Evolutionary conservation across 495 filamentous ascomycete species (phyloP).

Genomic region (Neurospora hispaniola): DNA sequence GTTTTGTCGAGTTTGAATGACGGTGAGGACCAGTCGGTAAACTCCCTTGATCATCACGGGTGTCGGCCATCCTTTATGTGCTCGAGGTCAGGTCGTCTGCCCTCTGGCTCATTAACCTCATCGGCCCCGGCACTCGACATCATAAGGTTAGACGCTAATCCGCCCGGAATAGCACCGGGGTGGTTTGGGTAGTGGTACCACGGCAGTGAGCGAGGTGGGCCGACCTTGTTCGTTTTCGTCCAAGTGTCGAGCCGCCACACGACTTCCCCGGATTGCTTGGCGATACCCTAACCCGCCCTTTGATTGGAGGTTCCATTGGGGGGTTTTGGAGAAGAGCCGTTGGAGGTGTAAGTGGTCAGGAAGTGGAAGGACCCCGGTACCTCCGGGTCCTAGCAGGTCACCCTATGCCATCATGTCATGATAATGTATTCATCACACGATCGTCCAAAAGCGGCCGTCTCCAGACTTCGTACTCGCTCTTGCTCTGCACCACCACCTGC

Average conservation of each 20-base stretch:
- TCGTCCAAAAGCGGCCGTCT: conserved; percentile 11
- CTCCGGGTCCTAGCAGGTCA: not conserved
- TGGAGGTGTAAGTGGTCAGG: not conserved
- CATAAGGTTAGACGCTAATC: not conserved
- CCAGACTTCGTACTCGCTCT: not conserved
- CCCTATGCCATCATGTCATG: conserved; percentile 19
- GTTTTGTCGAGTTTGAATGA: not conserved
- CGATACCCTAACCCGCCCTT: not conserved
- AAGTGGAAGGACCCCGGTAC: not conserved
- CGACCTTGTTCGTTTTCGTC: not conserved
- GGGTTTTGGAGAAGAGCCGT: not conserved
- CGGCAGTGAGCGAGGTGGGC: not conserved
- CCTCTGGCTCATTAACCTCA: not conserved
- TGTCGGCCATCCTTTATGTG: not conserved
- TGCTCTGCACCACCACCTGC: not conserved
- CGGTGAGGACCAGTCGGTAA: not conserved
- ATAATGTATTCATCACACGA: conserved; percentile 30
- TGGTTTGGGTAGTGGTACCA: not conserved
- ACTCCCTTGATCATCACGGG: not conserved
- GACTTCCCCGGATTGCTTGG: not conserved
- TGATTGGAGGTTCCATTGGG: not conserved
- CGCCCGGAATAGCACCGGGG: not conserved
- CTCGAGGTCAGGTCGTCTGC: not conserved
- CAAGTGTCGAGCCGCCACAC: not conserved
- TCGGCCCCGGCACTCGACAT: not conserved